Evolutionary conservation across 75 land plant genomes (phyloP).

Genomic region (Cryptomeria japonica): DNA sequence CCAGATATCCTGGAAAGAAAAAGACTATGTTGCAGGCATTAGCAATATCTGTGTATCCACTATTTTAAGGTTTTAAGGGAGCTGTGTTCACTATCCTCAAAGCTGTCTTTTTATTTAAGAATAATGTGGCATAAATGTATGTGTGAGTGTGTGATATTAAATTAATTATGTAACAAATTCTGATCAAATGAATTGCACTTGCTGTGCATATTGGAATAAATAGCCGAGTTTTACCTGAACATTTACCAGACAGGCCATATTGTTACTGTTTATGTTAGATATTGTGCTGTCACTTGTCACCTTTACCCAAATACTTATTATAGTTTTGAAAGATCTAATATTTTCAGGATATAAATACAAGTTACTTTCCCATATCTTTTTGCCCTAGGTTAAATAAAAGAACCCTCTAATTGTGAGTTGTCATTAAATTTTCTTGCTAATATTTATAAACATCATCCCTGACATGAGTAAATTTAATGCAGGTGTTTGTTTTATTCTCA

Average conservation of each 20-base stretch:
- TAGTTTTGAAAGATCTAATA: not conserved
- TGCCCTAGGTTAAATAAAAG: not conserved
- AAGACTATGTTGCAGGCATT: no score
- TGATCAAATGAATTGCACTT: not conserved
- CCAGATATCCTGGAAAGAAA: no score
- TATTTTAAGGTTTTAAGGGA: no score
- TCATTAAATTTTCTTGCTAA: not conserved
- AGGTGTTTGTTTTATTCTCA: slow-evolving; percentile 85
- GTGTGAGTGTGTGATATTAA: not conserved
- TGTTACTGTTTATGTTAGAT: not conserved
- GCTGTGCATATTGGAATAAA: not conserved
- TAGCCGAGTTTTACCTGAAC: not conserved
- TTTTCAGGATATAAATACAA: not conserved
- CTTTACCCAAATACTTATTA: no score
- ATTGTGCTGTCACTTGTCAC: not conserved
- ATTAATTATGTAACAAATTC: not conserved
- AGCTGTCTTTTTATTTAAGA: no score
- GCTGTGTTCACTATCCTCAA: no score
- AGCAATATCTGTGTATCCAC: no score
- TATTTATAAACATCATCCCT: slow-evolving; percentile 3
- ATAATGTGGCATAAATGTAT: not conserved
- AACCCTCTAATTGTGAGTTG: not conserved
- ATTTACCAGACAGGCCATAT: not conserved
- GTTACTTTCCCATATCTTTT: not conserved
- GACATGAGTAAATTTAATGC: slow-evolving; percentile 20